These are phyloP conservation scores for Trichoderma sp. DNA, from an alignment of 2,329 filamentous ascomycete genomes.

Conservation along the genomic window DNA sequence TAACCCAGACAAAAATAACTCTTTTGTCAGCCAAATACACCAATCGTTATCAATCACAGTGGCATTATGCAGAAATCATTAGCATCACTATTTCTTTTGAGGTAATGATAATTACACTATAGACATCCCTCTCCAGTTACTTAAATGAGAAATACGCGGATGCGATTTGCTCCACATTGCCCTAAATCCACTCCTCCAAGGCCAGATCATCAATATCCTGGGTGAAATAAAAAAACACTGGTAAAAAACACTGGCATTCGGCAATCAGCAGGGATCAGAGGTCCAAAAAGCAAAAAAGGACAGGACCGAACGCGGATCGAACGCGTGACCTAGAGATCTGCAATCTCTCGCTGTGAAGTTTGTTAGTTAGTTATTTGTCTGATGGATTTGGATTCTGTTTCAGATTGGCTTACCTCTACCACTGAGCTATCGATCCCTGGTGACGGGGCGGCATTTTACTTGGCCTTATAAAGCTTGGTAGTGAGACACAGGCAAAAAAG, in stretches of 20 bases:
- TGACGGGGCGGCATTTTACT: not conserved
- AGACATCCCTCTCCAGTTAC: not conserved
- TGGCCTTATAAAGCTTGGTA: not conserved
- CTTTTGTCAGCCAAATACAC: not conserved
- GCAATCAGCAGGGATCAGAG: not conserved
- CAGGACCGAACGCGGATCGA: conserved; percentile 11
- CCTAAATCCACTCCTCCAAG: not conserved
- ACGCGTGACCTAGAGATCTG: conserved; percentile 14
- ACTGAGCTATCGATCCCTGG: conserved; percentile 12
- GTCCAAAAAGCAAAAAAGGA: not conserved
- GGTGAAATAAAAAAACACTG: not conserved
- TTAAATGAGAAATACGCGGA: not conserved
- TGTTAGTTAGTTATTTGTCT: not conserved
- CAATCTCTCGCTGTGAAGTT: conserved; percentile 2
- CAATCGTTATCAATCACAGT: not conserved
- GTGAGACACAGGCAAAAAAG: not conserved
- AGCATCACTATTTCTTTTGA: not conserved
- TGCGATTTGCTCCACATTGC: not conserved
- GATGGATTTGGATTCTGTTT: not conserved
- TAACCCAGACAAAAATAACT: not conserved
- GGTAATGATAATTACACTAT: not conserved
- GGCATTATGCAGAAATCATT: not conserved
- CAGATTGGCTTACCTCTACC: conserved; percentile 1
- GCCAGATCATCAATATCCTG: not conserved
- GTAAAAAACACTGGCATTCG: not conserved